phyloP scores from a whole-genome alignment of 768 basidiomycete genomes.

The Termitomyces sp. region DNA sequence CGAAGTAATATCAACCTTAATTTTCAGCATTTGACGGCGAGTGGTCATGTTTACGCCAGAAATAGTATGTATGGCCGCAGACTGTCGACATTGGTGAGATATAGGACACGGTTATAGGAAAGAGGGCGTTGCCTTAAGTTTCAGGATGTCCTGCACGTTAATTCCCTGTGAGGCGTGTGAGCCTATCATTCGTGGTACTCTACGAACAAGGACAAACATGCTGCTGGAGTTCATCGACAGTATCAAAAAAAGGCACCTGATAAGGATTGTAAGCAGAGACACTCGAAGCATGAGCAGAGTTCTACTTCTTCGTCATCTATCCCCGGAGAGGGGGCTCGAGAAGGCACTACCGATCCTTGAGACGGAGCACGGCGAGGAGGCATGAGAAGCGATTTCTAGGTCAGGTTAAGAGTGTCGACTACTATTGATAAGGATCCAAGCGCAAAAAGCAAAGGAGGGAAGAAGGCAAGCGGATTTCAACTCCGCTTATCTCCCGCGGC shows the following conservation, averaged over 20 bases:
- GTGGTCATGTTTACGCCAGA: constrained; percentile 92
- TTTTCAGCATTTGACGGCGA: constrained; percentile 82
- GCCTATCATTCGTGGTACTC: background rate
- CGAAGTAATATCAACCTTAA: constrained; percentile 55
- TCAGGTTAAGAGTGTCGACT: background rate
- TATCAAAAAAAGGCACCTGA: constrained; percentile 65
- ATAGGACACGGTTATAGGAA: background rate
- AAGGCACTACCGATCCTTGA: constrained; percentile 36
- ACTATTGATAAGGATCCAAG: background rate
- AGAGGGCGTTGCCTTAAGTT: constrained; percentile 65
- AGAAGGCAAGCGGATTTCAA: background rate
- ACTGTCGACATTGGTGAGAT: constrained; percentile 29
- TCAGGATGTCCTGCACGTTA: constrained; percentile 91
- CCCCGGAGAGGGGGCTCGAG: constrained; percentile 36
- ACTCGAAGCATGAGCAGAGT: background rate
- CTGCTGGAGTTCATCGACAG: constrained; percentile 79
- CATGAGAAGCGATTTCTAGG: constrained; percentile 12
- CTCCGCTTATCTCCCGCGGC: background rate
- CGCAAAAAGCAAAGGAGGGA: background rate
- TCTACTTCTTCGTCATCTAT: constrained; percentile 40
- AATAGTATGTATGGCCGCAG: constrained; percentile 77
- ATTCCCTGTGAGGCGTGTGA: constrained; percentile 57
- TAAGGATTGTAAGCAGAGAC: background rate
- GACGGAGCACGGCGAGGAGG: constrained; percentile 50
- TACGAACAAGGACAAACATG: constrained; percentile 40